phyloP scores from a whole-genome alignment of 495 filamentous ascomycete genomes.

The Xylaria longipes region DNA sequence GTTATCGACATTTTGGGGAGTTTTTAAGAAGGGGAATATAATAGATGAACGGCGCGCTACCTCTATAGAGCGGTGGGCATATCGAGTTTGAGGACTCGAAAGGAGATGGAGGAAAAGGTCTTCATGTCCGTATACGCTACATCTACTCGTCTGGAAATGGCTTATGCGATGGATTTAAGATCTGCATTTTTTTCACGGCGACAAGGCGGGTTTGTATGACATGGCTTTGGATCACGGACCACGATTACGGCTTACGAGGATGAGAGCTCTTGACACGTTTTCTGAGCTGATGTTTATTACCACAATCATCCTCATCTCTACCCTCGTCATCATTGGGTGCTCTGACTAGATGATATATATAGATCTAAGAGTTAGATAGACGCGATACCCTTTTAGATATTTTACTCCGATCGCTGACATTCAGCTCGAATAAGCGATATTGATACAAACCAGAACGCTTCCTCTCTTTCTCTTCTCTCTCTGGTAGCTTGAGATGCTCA shows the following conservation, averaged over 20 bases:
- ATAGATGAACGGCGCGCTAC: not conserved
- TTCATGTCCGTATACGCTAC: not conserved
- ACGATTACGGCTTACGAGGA: not conserved
- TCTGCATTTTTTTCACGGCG: not conserved
- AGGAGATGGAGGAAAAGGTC: not conserved
- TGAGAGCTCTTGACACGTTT: not conserved
- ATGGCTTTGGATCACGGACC: not conserved
- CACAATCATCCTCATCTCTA: not conserved
- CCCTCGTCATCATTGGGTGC: not conserved
- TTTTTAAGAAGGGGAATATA: not conserved
- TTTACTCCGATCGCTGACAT: not conserved
- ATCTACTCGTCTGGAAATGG: not conserved
- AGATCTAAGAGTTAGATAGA: conserved; percentile 10
- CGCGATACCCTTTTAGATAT: conserved; percentile 19
- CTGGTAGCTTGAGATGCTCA: not conserved
- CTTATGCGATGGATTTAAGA: not conserved
- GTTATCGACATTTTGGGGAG: not conserved
- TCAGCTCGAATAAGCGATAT: not conserved
- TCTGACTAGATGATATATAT: not conserved
- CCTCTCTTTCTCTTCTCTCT: not conserved
- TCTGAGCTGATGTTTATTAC: not conserved
- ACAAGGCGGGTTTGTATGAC: conserved; percentile 2
- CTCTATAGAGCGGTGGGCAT: not conserved
- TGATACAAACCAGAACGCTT: not conserved
- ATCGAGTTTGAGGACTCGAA: not conserved